Evolutionary conservation across 106 monocot species (phyloP).

Genomic region (Amphibolis antarctica): DNA sequence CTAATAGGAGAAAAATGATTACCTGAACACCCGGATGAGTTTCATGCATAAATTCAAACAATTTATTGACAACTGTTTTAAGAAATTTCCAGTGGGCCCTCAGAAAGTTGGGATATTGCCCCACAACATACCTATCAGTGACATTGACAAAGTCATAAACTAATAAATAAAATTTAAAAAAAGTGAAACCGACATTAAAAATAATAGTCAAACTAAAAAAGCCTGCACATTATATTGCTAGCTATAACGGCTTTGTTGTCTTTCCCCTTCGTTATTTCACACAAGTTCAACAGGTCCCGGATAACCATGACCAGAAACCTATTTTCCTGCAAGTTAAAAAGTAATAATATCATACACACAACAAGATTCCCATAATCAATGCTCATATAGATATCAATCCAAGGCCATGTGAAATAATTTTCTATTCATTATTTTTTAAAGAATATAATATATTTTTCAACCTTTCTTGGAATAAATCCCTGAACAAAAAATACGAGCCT

Average conservation of each 20-base stretch:
- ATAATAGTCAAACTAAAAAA: not conserved
- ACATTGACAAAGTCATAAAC: constrained; percentile 3
- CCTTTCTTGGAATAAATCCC: too few species aligned
- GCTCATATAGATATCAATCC: too few species aligned
- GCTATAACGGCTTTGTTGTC: constrained; percentile 99
- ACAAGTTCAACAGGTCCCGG: constrained; percentile 85
- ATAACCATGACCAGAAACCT: constrained; percentile 99
- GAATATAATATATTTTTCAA: too few species aligned
- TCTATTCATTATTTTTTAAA: too few species aligned
- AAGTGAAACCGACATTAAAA: not conserved
- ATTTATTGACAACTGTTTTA: constrained; percentile 98
- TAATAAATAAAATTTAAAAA: too few species aligned
- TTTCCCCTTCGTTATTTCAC: constrained; percentile 98
- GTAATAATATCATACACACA: too few species aligned
- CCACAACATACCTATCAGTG: constrained; percentile 88
- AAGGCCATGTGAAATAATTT: too few species aligned
- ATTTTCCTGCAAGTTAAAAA: constrained; percentile 59
- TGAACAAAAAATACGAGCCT: too few species aligned
- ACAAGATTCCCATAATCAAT: too few species aligned
- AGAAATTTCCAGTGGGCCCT: constrained; percentile 99
- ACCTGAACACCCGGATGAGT: constrained; percentile 99
- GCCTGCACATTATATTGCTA: constrained; percentile 86
- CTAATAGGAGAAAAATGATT: not conserved
- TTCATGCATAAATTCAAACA: constrained; percentile 99
- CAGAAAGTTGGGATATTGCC: constrained; percentile 96